Evolutionary conservation across 352 stramenopile species (phyloP).

Genomic region (Pythium oligandrum): DNA sequence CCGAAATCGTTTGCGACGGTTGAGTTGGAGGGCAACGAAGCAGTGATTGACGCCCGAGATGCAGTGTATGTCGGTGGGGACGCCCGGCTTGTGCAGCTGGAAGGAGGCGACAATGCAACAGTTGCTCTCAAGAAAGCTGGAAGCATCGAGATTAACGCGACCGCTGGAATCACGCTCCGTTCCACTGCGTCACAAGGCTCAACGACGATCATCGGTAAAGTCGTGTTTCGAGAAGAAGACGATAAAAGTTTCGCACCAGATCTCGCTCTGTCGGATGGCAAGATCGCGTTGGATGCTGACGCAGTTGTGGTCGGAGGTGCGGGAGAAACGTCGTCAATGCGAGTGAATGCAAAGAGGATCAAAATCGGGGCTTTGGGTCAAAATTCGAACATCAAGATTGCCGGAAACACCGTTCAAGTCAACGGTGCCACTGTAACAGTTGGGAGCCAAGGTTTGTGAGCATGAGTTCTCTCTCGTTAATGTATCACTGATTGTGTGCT

Average conservation of each 20-base stretch:
- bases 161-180: neutral
- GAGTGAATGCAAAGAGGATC: conserved; percentile 8
- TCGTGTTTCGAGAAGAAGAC: conserved; percentile 6
- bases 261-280: conserved; percentile 4
- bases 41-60: neutral
- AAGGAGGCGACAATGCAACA: neutral
- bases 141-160: neutral
- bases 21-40: neutral
- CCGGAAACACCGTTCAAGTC: conserved; percentile 1
- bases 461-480: neutral
- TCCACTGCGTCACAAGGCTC: conserved; percentile 4
- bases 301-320: conserved; percentile 12
- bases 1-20: no score
- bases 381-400: conserved; percentile 9
- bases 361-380: conserved; percentile 11
- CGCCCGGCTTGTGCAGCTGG: neutral
- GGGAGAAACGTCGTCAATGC: conserved; percentile 7
- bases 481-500: no score
- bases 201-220: conserved; percentile 7
- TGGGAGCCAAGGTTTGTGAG: neutral
- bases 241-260: conserved; percentile 1
- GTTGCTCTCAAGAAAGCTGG: neutral
- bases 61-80: neutral
- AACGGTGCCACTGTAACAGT: neutral
- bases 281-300: conserved; percentile 9